Base-by-base conservation (phyloP, 306 rosid species). In the barrel medic (Medicago truncatula) region DNA sequence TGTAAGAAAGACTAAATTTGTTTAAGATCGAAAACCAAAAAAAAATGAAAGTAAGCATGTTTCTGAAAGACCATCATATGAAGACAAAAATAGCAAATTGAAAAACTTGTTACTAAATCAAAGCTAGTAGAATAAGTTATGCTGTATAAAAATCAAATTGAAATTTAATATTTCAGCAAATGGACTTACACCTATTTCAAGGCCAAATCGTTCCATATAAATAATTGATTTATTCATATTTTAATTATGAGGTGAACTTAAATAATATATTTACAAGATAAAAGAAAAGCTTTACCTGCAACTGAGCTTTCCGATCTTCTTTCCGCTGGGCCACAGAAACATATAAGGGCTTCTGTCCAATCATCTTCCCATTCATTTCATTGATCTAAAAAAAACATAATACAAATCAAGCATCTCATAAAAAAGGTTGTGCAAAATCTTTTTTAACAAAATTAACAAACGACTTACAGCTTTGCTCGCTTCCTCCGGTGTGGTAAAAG, bases 281-380 rank as follows among this genome's bases (percentile, higher is more conserved):
- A 31, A 7, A 28, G 20, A 7, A 1, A 54, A 36, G 40, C 60
- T 52, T 34, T 44, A 93, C 98, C 96, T 86, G 90, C 65, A 93
- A 47, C 13, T 23, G 76, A 70, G 92, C 94, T 76, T 80, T 89
- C 62, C 97, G 83, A 47, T 93, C 92, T 75, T 93, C 98, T 76
- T 87, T 93, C 57, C 87, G 89, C 76, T 93, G 97, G 43, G 98
- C 98, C 40, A 93, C 90, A 21, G 92, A 94, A 64, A 93, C 96
- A 67, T 88, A 91, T 13, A 91, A 61, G 72, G 96, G 96, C 65
- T 91, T 93, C 50, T 62, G 59, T 58, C 89, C 98, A 34, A 89
- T 75, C 79, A 91, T 78, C 86, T 85, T 93, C 7, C 97, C 89
- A 68, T 87, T 34, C 38, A 34, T 34, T 34, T 34, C 38, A 0